Evolutionary conservation across 305 asterid species (phyloP).

Genomic region (Fraxinus angustifolia): DNA sequence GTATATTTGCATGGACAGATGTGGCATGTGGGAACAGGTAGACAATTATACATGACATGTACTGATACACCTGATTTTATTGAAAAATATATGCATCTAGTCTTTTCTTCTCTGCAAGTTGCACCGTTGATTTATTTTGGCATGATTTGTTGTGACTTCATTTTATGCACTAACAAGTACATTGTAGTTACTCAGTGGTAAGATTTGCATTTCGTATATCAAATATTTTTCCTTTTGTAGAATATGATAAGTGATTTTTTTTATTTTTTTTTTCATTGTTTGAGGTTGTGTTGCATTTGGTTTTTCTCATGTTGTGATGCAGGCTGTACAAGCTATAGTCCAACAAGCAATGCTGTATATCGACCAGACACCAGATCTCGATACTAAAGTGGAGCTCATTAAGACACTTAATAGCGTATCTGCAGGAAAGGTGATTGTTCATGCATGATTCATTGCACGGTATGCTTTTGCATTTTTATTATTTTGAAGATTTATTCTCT

Average conservation of each 20-base stretch:
- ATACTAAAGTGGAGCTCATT: conserved; percentile 76
- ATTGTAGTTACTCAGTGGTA: not conserved
- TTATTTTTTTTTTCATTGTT: not conserved
- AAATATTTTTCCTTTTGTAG: not conserved
- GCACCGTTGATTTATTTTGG: not conserved
- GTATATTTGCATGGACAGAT: not conserved
- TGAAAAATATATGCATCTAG: not conserved
- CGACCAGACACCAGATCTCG: conserved; percentile 89
- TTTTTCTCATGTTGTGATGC: conserved; percentile 23
- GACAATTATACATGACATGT: not conserved
- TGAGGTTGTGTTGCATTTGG: conserved; percentile 10
- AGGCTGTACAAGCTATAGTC: conserved; percentile 98
- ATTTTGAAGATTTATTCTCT: conserved; percentile 11
- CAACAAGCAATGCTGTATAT: conserved; percentile 90
- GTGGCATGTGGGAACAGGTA: not conserved
- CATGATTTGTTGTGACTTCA: not conserved
- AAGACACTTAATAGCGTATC: conserved; percentile 84
- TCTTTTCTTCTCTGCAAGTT: not conserved
- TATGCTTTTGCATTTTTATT: not conserved
- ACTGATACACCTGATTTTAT: not conserved
- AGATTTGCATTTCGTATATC: not conserved
- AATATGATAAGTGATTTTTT: not conserved
- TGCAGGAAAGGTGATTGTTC: conserved; percentile 74
- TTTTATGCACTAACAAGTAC: not conserved
- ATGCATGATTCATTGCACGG: not conserved